These are phyloP conservation scores for Candida maris DNA, from an alignment of 805 yeast species.

Conservation along the genomic window DNA sequence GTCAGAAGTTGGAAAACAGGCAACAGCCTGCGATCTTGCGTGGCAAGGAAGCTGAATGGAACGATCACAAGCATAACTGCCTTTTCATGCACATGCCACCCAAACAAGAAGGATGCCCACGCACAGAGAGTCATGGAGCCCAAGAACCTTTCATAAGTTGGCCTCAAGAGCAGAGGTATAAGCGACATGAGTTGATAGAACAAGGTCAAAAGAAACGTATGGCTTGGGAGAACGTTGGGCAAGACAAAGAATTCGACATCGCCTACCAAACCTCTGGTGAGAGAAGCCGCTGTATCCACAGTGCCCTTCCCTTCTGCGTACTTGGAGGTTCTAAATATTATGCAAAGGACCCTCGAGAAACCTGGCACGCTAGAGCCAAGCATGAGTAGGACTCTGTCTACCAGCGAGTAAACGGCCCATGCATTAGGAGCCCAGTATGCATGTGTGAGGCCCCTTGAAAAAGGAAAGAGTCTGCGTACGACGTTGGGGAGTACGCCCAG, in stretches of 20 bases:
- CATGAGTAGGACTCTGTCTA: conserved; percentile 65
- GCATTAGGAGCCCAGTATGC: conserved; percentile 99
- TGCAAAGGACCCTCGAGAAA: conserved; percentile 38
- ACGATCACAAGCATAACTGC: conserved; percentile 86
- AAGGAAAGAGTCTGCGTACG: conserved; percentile 76
- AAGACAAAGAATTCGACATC: conserved; percentile 79
- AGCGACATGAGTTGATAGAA: conserved; percentile 79
- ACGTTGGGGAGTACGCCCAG: conserved; percentile 62
- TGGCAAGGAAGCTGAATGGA: conserved; percentile 78
- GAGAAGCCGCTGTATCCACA: conserved; percentile 13
- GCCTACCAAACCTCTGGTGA: conserved; percentile 87
- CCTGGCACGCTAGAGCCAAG: conserved; percentile 40
- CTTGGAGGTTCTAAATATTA: conserved; percentile 9
- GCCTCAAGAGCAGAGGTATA: conserved; percentile 65
- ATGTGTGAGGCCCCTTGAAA: conserved; percentile 91
- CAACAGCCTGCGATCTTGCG: conserved; percentile 66
- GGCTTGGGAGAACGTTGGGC: conserved; percentile 74
- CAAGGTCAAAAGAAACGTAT: conserved; percentile 76
- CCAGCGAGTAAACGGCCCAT: conserved; percentile 90
- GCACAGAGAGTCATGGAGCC: conserved; percentile 89
- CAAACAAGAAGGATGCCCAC: conserved; percentile 85
- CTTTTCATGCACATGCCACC: conserved; percentile 99
- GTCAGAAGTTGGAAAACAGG: conserved; percentile 68
- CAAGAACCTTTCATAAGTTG: conserved; percentile 72
- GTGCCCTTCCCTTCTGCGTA: conserved; percentile 13